Base-by-base conservation (phyloP, 2,329 filamentous ascomycete species). In the Zymoseptoria ardabiliae region DNA sequence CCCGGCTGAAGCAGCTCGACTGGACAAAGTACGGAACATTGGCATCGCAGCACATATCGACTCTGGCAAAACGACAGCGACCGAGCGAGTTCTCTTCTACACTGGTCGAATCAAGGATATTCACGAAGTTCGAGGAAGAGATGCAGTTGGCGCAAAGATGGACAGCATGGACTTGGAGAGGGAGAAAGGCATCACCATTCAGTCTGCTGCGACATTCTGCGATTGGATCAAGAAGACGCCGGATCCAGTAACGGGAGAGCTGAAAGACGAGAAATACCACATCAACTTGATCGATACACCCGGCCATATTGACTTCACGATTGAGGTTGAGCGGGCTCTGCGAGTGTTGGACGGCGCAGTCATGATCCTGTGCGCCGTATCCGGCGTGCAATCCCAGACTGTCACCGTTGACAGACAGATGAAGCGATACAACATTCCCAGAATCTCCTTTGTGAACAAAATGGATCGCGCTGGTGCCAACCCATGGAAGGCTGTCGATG, bases 381-480 rank as follows among this genome's bases (percentile, higher is more conserved):
- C 90, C 70, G 94, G 94, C 72, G 94, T 99, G 35, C 94, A 99
- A 78, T 93, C 88, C 72, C 94, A 99, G 78, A 99, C 94, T 20
- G 97, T 97, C 69, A 99, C 94, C 1, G 94, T 99, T 65, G 92
- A 99, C 75, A 85, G 94, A 68, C 94, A 99, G 79, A 99, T 99
- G 94, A 90, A 91, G 80, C 87, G 94, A 68, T 99, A 99, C 81
- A 93, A 97, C 72, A 87, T 99, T 63, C 94, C 94, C 62, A 85
- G 94, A 69, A 87, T 99, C 74, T 96, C 90, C 57, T 99, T 99
- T 72, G 86, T 99, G 74, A 99, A 99, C 81, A 99, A 99, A 82
- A 97, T 99, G 93, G 94, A 99, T 73, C 88, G 94, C 66, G 97
- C 97, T 89, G 94, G 94, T 61, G 90, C 94, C 65, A 97, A 99